A percentile compares a stretch with the other conserved stretches of the same genome.
Evolutionary conservation across 108 stramenopile genomes (phyloP).

Genomic region (Bacterosira constricta): DNA sequence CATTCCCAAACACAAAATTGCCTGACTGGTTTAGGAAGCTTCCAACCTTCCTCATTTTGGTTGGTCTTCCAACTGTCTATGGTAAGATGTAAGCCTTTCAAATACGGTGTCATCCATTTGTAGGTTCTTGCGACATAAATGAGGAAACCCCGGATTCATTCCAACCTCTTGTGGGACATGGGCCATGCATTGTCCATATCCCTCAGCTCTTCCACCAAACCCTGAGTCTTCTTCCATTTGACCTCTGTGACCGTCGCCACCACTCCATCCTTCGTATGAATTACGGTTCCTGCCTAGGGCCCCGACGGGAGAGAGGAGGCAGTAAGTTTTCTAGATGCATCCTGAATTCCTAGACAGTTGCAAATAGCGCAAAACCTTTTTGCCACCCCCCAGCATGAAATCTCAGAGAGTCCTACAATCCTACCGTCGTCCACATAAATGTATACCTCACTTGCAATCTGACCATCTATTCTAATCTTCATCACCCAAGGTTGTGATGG

Average conservation of each 20-base stretch:
- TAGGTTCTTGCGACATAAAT: constrained; percentile 42
- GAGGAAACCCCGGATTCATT: constrained; percentile 38
- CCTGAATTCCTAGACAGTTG: constrained; percentile 39
- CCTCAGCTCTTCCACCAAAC: neutral
- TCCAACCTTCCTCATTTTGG: constrained; percentile 49
- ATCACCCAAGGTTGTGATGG: no score
- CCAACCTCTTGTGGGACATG: neutral
- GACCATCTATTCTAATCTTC: constrained; percentile 25
- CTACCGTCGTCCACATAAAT: constrained; percentile 40
- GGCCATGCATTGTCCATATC: neutral
- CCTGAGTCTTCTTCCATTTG: constrained; percentile 28
- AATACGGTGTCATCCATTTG: constrained; percentile 32
- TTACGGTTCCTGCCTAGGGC: constrained; percentile 1
- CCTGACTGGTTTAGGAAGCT: no score
- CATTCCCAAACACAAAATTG: no score
- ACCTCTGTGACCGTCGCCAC: constrained; percentile 11
- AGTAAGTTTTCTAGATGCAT: constrained; percentile 49
- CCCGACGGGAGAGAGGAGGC: constrained; percentile 19
- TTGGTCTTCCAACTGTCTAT: constrained; percentile 38
- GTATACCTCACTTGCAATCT: constrained; percentile 29
- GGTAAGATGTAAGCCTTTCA: constrained; percentile 56
- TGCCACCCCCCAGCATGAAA: neutral
- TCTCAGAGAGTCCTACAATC: neutral
- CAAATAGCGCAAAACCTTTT: neutral
- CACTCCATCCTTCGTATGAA: constrained; percentile 29